phyloP scores from a whole-genome alignment of 2,329 filamentous ascomycete genomes.

The Penicillium decumbens region DNA sequence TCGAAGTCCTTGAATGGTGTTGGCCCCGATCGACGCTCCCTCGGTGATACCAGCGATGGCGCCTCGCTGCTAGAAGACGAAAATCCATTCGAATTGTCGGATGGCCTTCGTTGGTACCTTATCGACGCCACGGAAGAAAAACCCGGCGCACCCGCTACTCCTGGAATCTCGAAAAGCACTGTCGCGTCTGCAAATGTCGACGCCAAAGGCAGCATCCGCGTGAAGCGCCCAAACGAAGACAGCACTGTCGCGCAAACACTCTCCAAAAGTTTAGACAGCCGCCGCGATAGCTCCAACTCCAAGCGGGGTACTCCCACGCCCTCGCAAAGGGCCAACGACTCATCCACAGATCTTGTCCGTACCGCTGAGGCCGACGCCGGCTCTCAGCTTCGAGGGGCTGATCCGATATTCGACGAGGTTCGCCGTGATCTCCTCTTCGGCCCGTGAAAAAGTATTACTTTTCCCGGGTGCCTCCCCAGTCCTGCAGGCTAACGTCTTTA shows the following conservation, averaged over 20 bases:
- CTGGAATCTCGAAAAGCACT: slow-evolving; percentile 84
- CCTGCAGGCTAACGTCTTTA: slow-evolving; percentile 3
- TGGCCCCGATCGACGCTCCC: slow-evolving; percentile 50
- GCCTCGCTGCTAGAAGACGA: slow-evolving; percentile 70
- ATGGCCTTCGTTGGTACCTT: slow-evolving; percentile 92
- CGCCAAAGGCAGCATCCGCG: slow-evolving; percentile 65
- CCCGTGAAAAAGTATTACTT: slow-evolving; percentile 35
- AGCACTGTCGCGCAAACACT: slow-evolving; percentile 72
- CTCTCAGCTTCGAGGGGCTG: slow-evolving; percentile 36
- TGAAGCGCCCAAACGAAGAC: slow-evolving; percentile 54
- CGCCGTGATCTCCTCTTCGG: slow-evolving; percentile 45
- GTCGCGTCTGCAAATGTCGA: slow-evolving; percentile 84
- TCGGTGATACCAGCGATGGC: slow-evolving; percentile 50
- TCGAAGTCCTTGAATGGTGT: slow-evolving; percentile 66
- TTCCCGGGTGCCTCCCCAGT: slow-evolving; percentile 16
- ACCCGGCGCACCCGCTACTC: slow-evolving; percentile 82
- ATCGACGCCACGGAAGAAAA: slow-evolving; percentile 93
- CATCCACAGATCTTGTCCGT: slow-evolving; percentile 34
- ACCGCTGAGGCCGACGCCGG: slow-evolving; percentile 34
- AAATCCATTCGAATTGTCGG: slow-evolving; percentile 93
- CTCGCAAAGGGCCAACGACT: slow-evolving; percentile 32
- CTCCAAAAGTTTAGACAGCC: slow-evolving; percentile 84
- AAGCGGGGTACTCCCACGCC: slow-evolving; percentile 58
- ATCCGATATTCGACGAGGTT: slow-evolving; percentile 46
- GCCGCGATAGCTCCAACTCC: slow-evolving; percentile 80